Evolutionary conservation across 179 eudicot genomes (phyloP).

Genomic region (Spinacia oleracea): DNA sequence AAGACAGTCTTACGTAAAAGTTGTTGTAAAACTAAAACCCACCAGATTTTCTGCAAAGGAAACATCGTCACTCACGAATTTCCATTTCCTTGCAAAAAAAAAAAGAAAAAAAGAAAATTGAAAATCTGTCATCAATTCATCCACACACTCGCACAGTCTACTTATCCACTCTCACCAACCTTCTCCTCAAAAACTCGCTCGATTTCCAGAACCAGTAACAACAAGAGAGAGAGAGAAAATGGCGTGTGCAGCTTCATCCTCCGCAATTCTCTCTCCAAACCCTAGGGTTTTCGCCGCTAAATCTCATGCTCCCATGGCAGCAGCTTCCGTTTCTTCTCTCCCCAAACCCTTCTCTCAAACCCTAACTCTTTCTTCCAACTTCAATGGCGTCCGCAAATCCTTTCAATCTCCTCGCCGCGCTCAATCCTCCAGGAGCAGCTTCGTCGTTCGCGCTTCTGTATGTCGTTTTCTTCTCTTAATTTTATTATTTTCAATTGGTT

Average conservation of each 20-base stretch:
- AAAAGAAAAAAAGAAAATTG: not conserved
- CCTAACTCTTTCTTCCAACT: constrained; percentile 37
- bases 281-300: constrained; percentile 33
- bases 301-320: constrained; percentile 12
- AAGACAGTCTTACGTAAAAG: too few species aligned
- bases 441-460: constrained; percentile 49
- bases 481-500: not conserved
- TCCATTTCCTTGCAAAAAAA: too few species aligned
- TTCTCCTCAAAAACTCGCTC: not conserved
- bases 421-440: constrained; percentile 35
- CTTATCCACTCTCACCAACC: constrained; percentile 26
- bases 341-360: constrained; percentile 33
- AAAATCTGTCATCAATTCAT: not conserved
- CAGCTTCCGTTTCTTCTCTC: constrained; percentile 12
- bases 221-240: constrained; percentile 32
- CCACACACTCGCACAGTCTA: not conserved
- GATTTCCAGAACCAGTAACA: not conserved
- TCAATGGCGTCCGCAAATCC: constrained; percentile 36
- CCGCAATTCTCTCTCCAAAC: constrained; percentile 48
- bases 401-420: constrained; percentile 34
- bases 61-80: too few species aligned
- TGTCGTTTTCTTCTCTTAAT: not conserved
- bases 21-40: too few species aligned
- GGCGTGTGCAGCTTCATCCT: constrained; percentile 60
- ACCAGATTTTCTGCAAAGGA: too few species aligned